Percentiles rank a stretch among this genome's conserved stretches.
Conservation (phyloP, 805 yeast species). For the Yarrowia deformans region DNA sequence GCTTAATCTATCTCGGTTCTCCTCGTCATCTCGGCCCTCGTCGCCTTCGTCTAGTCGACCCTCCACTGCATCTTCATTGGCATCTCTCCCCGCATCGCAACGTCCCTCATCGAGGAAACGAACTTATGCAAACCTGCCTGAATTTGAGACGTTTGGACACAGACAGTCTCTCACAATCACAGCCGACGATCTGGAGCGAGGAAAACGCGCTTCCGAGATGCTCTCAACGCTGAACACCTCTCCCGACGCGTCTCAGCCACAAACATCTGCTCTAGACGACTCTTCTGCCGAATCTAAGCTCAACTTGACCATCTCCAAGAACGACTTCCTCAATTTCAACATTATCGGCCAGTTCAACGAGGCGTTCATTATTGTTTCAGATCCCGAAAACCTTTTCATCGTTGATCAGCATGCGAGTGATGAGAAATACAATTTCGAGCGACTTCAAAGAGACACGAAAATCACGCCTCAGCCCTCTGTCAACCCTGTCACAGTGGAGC, state of each 20-base stretch:
- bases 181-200: neutral
- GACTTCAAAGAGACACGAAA: slow-evolving; percentile 60
- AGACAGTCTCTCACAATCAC: neutral
- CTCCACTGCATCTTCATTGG: neutral
- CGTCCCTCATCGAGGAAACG: slow-evolving; percentile 12
- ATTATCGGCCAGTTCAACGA: slow-evolving; percentile 92
- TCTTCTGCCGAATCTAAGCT: slow-evolving; percentile 63
- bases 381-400: slow-evolving; percentile 71
- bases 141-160: slow-evolving; percentile 28
- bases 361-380: slow-evolving; percentile 84
- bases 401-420: slow-evolving; percentile 98
- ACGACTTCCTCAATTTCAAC: slow-evolving; percentile 76
- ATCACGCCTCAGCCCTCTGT: slow-evolving; percentile 78
- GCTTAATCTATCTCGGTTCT: neutral
- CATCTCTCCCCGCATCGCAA: neutral
- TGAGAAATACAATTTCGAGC: slow-evolving; percentile 91
- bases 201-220: neutral
- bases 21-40: neutral
- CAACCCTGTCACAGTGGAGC: slow-evolving; percentile 60
- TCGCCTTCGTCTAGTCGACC: slow-evolving; percentile 1
- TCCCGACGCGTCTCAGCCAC: neutral
- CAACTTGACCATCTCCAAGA: slow-evolving; percentile 68
- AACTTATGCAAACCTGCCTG: slow-evolving; percentile 7
- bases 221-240: neutral
- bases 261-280: slow-evolving; percentile 23